phyloP scores from a whole-genome alignment of 1,284 basidiomycete species.

The Trametes versicolor region DNA sequence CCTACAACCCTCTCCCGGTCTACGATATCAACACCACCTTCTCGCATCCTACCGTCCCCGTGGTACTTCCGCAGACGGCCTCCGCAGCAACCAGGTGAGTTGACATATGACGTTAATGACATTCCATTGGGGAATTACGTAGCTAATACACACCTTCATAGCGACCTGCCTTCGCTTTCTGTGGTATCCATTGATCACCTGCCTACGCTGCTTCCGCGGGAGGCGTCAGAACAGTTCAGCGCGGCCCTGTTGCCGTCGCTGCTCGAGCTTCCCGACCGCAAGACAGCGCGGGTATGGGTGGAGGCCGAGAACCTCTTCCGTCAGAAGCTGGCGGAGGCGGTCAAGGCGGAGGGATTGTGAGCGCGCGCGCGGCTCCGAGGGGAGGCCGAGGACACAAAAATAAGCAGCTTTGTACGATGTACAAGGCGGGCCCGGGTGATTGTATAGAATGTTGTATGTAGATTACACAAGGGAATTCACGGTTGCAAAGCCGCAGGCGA shows the following conservation, averaged over 20 bases:
- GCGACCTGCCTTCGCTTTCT: slow-evolving; percentile 71
- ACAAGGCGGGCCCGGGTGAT: neutral
- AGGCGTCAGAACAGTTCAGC: slow-evolving; percentile 98
- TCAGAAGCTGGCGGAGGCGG: slow-evolving; percentile 79
- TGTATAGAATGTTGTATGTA: slow-evolving; percentile 25
- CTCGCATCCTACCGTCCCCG: slow-evolving; percentile 91
- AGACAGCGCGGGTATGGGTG: slow-evolving; percentile 84
- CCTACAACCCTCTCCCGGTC: slow-evolving; percentile 97
- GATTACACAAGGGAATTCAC: slow-evolving; percentile 19
- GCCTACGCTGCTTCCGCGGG: slow-evolving; percentile 94
- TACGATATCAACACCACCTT: slow-evolving; percentile 98
- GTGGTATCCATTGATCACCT: slow-evolving; percentile 99
- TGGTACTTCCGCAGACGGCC: slow-evolving; percentile 57
- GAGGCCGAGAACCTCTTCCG: slow-evolving; percentile 91
- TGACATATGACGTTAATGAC: slow-evolving; percentile 11
- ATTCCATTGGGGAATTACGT: slow-evolving; percentile 10
- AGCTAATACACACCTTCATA: slow-evolving; percentile 38
- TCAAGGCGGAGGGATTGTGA: slow-evolving; percentile 49
- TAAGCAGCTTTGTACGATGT: slow-evolving; percentile 15
- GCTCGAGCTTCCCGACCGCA: slow-evolving; percentile 77
- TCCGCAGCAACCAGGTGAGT: slow-evolving; percentile 58
- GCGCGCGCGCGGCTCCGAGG: slow-evolving; percentile 2
- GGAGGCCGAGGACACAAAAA: slow-evolving; percentile 4
- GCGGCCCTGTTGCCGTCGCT: slow-evolving; percentile 89
- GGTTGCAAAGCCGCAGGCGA: neutral